A percentile compares a stretch with the other conserved stretches of the same genome.
These are phyloP conservation scores for Nicotiana undulata DNA, from an alignment of 257 asterid species.

Conservation along the genomic window DNA sequence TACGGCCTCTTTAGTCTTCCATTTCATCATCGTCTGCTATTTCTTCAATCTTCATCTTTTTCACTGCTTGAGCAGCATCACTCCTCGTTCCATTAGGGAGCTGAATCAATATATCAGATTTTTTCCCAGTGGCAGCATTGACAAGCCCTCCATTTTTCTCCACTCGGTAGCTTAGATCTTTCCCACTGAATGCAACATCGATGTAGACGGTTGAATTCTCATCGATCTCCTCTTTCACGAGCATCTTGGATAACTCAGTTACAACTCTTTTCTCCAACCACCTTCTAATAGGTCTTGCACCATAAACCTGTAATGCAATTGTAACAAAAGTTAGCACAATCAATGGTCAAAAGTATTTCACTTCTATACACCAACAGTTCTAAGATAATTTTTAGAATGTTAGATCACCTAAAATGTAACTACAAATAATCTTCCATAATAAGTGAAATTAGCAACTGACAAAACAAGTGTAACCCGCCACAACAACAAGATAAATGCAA, in stretches of 20 bases:
- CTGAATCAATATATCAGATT: constrained; percentile 69
- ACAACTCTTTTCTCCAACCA: constrained; percentile 93
- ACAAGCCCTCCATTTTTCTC: constrained; percentile 86
- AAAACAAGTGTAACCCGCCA: too few relatives aligned
- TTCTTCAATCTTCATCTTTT: constrained; percentile 78
- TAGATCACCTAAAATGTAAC: too few relatives aligned
- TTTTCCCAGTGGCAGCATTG: constrained; percentile 63
- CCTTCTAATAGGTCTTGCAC: constrained; percentile 87
- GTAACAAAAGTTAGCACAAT: not conserved
- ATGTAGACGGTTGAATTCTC: constrained; percentile 76
- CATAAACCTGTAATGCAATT: constrained; percentile 40
- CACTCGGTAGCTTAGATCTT: constrained; percentile 41
- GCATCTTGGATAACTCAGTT: constrained; percentile 78
- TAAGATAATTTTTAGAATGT: too few relatives aligned
- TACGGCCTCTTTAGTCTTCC: constrained; percentile 24
- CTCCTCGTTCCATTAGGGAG: constrained; percentile 29
- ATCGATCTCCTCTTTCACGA: constrained; percentile 68
- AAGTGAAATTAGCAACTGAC: too few relatives aligned
- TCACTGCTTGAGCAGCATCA: constrained; percentile 69
- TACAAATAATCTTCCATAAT: too few relatives aligned
- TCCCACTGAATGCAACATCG: constrained; percentile 41
- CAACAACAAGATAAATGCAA: too few relatives aligned
- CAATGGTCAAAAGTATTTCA: not conserved
- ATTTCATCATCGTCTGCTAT: constrained; percentile 62
- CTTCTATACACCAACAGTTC: too few relatives aligned